Conservation (phyloP, 495 filamentous ascomycete species). For the Aspergillus leporis region DNA sequence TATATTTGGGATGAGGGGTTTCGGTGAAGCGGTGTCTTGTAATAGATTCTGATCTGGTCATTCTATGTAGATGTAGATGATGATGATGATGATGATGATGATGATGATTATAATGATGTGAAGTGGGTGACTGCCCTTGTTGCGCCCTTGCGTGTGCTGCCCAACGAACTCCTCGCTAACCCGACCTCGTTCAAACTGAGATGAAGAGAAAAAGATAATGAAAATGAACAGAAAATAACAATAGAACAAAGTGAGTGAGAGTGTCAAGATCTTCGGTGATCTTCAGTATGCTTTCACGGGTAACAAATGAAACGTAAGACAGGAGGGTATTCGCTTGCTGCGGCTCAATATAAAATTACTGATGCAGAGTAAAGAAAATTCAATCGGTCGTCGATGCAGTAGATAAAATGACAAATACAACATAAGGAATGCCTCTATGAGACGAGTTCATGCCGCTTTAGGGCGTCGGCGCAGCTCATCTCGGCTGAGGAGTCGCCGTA, state of each 20-base stretch:
- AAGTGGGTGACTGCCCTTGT: not conserved
- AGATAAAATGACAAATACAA: constrained; percentile 9
- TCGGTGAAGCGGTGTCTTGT: not conserved
- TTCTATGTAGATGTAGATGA: not conserved
- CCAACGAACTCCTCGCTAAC: constrained; percentile 24
- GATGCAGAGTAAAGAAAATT: constrained; percentile 1
- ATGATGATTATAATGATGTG: not conserved
- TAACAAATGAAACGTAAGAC: constrained; percentile 14
- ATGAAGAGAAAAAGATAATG: not conserved
- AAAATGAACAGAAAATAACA: not conserved
- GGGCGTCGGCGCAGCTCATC: constrained; percentile 27
- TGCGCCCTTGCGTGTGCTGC: constrained; percentile 21
- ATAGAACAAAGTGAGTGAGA: not conserved
- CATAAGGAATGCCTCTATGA: constrained; percentile 3
- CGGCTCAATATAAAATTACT: constrained; percentile 1
- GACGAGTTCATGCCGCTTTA: constrained; percentile 8
- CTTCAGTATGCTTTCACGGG: constrained; percentile 6
- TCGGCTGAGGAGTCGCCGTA: constrained; percentile 35
- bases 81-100: not conserved
- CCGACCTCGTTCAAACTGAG: constrained; percentile 5
- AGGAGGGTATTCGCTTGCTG: constrained; percentile 15
- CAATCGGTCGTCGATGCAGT: not conserved
- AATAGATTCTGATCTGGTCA: not conserved
- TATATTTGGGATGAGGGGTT: no score
- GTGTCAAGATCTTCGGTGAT: constrained; percentile 4